Conservation (phyloP, 1,139 yeast species). For the Hansenula lynferdii region DNA sequence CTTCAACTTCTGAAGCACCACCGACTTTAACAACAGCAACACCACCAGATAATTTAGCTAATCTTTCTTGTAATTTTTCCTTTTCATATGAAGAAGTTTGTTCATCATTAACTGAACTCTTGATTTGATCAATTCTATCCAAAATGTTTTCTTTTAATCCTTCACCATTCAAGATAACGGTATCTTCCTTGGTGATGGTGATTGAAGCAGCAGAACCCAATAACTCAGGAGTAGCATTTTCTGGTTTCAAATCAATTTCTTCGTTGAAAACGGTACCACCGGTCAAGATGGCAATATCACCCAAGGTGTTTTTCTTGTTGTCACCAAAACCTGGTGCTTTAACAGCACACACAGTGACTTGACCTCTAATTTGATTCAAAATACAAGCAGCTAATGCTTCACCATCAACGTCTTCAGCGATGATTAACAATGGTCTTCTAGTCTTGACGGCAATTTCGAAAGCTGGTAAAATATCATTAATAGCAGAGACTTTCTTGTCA, state of each 20-base stretch:
- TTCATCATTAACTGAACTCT: conserved; percentile 70
- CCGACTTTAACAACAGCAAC: conserved; percentile 99
- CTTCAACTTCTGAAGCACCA: conserved; percentile 98
- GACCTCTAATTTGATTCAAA: conserved; percentile 97
- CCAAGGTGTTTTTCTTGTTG: conserved; percentile 96
- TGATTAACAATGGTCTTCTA: conserved; percentile 91
- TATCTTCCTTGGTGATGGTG: conserved; percentile 95
- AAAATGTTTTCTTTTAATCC: conserved; percentile 86
- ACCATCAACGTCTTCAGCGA: conserved; percentile 98
- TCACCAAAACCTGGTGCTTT: conserved; percentile 99
- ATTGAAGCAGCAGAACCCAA: conserved; percentile 93
- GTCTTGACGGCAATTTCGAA: conserved; percentile 91
- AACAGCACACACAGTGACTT: conserved; percentile 97
- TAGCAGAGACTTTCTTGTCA: conserved; percentile 92
- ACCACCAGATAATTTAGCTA: conserved; percentile 98
- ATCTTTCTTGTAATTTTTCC: conserved; percentile 97
- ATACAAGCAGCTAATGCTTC: conserved; percentile 99
- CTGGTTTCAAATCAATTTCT: conserved; percentile 97
- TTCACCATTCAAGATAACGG: conserved; percentile 93
- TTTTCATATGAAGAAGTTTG: conserved; percentile 91
- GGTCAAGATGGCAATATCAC: conserved; percentile 94
- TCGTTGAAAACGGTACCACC: conserved; percentile 99
- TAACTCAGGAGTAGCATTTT: conserved; percentile 87
- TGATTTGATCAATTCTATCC: conserved; percentile 95
- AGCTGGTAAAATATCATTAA: conserved; percentile 92